Percentiles rank a stretch among this genome's conserved stretches.
These are phyloP conservation scores for Hippophae gyantsensis DNA, from an alignment of 306 rosid genomes.

Conservation along the genomic window DNA sequence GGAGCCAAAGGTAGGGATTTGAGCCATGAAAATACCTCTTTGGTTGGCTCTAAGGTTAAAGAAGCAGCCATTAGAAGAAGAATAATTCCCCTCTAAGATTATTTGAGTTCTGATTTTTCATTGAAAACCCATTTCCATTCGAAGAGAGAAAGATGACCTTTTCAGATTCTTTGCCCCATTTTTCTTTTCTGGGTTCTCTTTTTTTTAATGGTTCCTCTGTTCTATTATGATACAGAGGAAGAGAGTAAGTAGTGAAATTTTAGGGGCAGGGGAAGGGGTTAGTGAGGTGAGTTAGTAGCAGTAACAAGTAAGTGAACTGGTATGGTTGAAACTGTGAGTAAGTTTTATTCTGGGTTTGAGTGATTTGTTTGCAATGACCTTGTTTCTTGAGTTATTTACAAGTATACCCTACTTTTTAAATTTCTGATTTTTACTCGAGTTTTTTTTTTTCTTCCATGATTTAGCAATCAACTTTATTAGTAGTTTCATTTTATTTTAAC, in stretches of 20 bases:
- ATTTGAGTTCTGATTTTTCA: constrained; percentile 25
- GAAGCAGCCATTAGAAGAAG: constrained; percentile 37
- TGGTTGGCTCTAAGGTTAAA: constrained; percentile 42
- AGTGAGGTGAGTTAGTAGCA: constrained; percentile 2
- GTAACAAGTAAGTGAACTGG: neutral
- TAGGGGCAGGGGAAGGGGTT: constrained; percentile 22
- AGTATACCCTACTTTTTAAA: neutral
- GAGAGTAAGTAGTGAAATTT: constrained; percentile 8
- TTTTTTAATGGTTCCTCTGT: constrained; percentile 43
- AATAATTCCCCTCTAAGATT: constrained; percentile 4
- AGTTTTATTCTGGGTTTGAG: constrained; percentile 30
- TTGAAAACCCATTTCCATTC: constrained; percentile 27
- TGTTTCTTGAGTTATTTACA: constrained; percentile 22
- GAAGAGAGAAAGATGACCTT: constrained; percentile 7
- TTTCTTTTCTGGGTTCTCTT: constrained; percentile 11
- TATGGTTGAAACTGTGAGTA: constrained; percentile 28
- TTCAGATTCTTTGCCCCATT: constrained; percentile 34
- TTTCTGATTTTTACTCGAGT: no score
- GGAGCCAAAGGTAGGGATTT: constrained; percentile 84
- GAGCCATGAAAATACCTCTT: constrained; percentile 80
- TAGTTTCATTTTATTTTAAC: no score
- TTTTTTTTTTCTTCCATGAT: no score
- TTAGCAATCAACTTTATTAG: no score
- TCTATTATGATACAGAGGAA: constrained; percentile 35
- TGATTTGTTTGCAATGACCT: constrained; percentile 13